Evolutionary conservation across 306 rosid species (phyloP).

Genomic region (Pterocarpus macrocarpus): DNA sequence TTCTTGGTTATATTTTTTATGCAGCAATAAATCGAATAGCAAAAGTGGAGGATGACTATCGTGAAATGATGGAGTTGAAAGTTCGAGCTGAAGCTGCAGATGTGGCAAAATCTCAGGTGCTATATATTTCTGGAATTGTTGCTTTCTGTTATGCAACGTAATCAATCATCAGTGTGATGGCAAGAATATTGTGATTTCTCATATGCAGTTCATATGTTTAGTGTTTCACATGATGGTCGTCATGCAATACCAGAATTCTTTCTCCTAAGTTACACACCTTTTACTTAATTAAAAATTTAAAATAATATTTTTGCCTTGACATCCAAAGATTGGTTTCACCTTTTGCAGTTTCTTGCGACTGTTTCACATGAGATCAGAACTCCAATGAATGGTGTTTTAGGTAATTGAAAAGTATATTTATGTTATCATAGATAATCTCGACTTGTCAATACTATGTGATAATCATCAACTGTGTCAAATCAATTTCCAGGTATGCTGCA

Average conservation of each 20-base stretch:
- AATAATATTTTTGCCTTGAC: constrained; percentile 16
- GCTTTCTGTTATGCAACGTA: constrained; percentile 20
- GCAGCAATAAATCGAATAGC: constrained; percentile 85
- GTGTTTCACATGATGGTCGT: constrained; percentile 35
- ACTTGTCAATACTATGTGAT: constrained; percentile 34
- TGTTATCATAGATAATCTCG: constrained; percentile 15
- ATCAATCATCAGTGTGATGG: not conserved
- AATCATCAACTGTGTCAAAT: constrained; percentile 34
- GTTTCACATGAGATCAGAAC: constrained; percentile 99
- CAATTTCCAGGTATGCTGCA: constrained; percentile 86
- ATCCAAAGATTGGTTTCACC: constrained; percentile 38
- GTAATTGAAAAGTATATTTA: constrained; percentile 52
- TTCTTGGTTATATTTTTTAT: constrained; percentile 80
- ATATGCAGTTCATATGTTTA: constrained; percentile 3
- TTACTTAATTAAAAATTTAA: constrained; percentile 15
- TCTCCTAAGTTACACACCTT: not conserved
- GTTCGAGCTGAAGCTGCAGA: constrained; percentile 96
- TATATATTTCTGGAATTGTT: constrained; percentile 39
- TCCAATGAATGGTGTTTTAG: constrained; percentile 99
- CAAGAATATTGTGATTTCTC: constrained; percentile 28
- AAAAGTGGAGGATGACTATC: constrained; percentile 83
- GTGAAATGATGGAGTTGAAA: constrained; percentile 72
- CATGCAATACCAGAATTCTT: constrained; percentile 16
- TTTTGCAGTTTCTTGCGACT: constrained; percentile 90
- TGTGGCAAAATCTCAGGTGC: constrained; percentile 95